Evolutionary conservation across 345 rosid genomes (phyloP), one percentile per base, ranked within the genome.

Genomic region (Citrus medica): DNA sequence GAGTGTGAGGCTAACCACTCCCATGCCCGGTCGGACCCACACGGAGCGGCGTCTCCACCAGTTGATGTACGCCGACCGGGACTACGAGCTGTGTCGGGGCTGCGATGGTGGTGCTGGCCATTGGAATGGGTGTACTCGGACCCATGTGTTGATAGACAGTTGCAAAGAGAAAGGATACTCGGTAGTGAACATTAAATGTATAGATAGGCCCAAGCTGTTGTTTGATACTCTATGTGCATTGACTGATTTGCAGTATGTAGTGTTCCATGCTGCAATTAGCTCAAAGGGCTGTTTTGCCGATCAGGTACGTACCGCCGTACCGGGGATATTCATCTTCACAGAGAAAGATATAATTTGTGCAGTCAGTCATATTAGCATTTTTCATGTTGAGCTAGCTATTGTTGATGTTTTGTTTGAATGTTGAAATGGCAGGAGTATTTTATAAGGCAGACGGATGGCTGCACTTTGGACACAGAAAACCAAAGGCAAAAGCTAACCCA

Each of bases 11-110:
- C 72, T 91, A 76, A 86, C 83, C 0, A 82, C 85, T 3, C 93
- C 90, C 0, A 78, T 86, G 7, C 76, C 83, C 0, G 90, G 94
- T 4, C 84, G 82, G 83, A 89, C 87, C 4, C 99, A 94, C 83
- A 87, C 97, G 0, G 98, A 94, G 82, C 79, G 98, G 66, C 84
- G 98, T 74, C 97, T 96, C 61, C 99, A 94, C 80, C 98, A 94
- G 82, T 75, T 96, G 70, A 87, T 96, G 97, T 88, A 82, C 32
- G 87, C 86, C 0, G 87, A 89, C 69, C 59, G 82, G 79, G 99
- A 94, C 79, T 88, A 87, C 38, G 88, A 88, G 81, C 89, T 64
- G 27, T 93, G 98, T 71, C 81, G 58, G 1, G 87, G 88, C 8
- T 89, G 97, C 81, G 84, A 85, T 27, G 80, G 82, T n/a, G 79